Conservation (phyloP, 2,329 filamentous ascomycete genomes). For the Exophiala alcalophila region DNA sequence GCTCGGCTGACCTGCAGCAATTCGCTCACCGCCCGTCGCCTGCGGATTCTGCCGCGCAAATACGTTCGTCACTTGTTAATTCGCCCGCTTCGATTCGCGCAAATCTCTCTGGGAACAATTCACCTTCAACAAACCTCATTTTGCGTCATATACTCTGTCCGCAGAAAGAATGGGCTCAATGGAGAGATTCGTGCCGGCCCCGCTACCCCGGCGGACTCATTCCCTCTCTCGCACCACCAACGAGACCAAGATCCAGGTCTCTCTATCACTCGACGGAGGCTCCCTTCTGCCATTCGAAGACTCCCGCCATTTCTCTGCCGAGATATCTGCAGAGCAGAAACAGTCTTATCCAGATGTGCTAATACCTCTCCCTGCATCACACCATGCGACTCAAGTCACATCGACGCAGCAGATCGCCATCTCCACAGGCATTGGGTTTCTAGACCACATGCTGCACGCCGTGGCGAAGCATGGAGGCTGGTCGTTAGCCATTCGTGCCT, state of each 20-base stretch:
- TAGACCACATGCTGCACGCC: slow-evolving; percentile 98
- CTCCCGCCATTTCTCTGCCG: slow-evolving; percentile 23
- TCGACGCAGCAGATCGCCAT: slow-evolving; percentile 82
- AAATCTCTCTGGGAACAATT: too few species aligned
- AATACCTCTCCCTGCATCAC: slow-evolving; percentile 44
- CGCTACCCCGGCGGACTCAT: slow-evolving; percentile 63
- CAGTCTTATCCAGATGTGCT: slow-evolving; percentile 44
- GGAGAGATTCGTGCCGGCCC: slow-evolving; percentile 11
- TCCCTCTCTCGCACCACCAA: slow-evolving; percentile 87
- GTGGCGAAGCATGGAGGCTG: slow-evolving; percentile 94
- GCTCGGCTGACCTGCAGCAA: slow-evolving; percentile 9
- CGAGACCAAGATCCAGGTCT: slow-evolving; percentile 94
- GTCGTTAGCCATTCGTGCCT: slow-evolving; percentile 78
- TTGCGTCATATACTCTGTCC: too few species aligned
- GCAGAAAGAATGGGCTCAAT: slow-evolving; percentile 24
- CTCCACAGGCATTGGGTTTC: slow-evolving; percentile 91
- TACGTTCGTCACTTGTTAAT: too few species aligned
- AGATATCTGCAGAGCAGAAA: slow-evolving; percentile 33
- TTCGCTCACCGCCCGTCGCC: too few species aligned
- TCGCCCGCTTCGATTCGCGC: too few species aligned
- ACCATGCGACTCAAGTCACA: slow-evolving; percentile 81
- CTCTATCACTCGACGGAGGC: slow-evolving; percentile 90
- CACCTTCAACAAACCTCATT: too few species aligned
- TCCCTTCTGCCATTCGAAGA: slow-evolving; percentile 29
- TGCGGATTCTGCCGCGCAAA: too few species aligned